These are phyloP conservation scores for Uromyces viciae-fabae DNA, from an alignment of 1,284 basidiomycete species.

Conservation along the genomic window DNA sequence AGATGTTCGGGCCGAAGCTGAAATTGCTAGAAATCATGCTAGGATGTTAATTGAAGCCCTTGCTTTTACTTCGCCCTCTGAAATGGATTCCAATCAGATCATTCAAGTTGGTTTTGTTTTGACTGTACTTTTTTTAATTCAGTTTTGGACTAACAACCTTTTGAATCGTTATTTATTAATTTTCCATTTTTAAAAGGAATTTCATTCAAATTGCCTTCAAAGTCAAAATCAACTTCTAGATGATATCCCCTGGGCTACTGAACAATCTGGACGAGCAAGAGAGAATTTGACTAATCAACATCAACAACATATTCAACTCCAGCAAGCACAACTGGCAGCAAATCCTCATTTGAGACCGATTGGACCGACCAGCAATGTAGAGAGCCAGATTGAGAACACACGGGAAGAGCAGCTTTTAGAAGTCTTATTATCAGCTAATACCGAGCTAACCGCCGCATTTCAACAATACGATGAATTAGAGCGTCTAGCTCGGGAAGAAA, in stretches of 20 bases:
- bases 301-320: neutral
- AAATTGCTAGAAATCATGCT: slow-evolving; percentile 69
- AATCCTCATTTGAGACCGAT: neutral
- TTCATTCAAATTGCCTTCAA: slow-evolving; percentile 65
- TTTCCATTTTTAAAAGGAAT: slow-evolving; percentile 61
- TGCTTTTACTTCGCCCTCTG: slow-evolving; percentile 64
- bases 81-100: slow-evolving; percentile 62
- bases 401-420: slow-evolving; percentile 58
- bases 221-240: slow-evolving; percentile 70
- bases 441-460: slow-evolving; percentile 60
- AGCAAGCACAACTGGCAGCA: neutral
- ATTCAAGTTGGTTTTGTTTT: slow-evolving; percentile 64
- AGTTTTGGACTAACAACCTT: neutral
- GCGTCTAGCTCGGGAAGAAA: slow-evolving; percentile 58
- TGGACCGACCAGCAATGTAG: neutral
- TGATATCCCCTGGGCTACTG: slow-evolving; percentile 73
- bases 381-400: slow-evolving; percentile 50
- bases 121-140: neutral
- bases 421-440: slow-evolving; percentile 65
- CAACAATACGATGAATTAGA: slow-evolving; percentile 65
- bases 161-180: neutral
- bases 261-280: slow-evolving; percentile 66
- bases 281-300: slow-evolving; percentile 46
- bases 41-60: slow-evolving; percentile 65
- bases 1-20: slow-evolving; percentile 71